A percentile compares a stretch with the other conserved stretches of the same genome.
Evolutionary conservation across 2,329 filamentous ascomycete species (phyloP).

Genomic region (Hirsutella rhossiliensis): DNA sequence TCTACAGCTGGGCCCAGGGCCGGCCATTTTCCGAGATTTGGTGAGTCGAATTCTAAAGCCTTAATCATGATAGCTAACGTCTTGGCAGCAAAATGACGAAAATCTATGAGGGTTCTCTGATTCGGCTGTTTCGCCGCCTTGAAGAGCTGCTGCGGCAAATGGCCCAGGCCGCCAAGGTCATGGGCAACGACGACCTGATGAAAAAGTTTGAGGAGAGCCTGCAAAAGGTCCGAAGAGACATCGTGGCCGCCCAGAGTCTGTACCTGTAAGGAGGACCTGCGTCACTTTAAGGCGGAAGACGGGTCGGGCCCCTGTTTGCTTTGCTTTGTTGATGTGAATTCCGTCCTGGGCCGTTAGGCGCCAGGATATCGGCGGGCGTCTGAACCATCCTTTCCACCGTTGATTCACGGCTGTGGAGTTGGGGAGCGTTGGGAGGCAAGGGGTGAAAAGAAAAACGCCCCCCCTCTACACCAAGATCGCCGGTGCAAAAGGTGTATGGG

Average conservation of each 20-base stretch:
- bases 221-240: slow-evolving; percentile 77
- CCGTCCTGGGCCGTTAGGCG: too few relatives aligned
- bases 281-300: too few relatives aligned
- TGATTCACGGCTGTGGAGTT: too few relatives aligned
- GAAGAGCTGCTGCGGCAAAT: slow-evolving; percentile 93
- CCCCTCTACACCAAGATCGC: too few relatives aligned
- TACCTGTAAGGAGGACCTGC: slow-evolving; percentile 47
- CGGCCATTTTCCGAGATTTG: slow-evolving; percentile 88
- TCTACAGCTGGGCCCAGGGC: slow-evolving; percentile 83
- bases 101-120: slow-evolving; percentile 91
- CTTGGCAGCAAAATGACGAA: slow-evolving; percentile 87
- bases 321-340: too few relatives aligned
- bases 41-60: slow-evolving; percentile 43
- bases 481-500: too few relatives aligned
- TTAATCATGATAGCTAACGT: background rate
- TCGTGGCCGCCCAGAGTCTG: slow-evolving; percentile 87
- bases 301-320: too few relatives aligned
- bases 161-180: slow-evolving; percentile 90
- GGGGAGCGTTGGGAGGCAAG: too few relatives aligned
- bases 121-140: slow-evolving; percentile 87
- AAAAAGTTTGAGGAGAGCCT: slow-evolving; percentile 84
- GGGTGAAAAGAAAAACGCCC: too few relatives aligned
- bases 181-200: slow-evolving; percentile 91
- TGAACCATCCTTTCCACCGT: too few relatives aligned
- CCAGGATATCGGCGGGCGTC: too few relatives aligned